Conservation (phyloP, 108 stramenopile genomes). For the Bacterosira constricta region DNA sequence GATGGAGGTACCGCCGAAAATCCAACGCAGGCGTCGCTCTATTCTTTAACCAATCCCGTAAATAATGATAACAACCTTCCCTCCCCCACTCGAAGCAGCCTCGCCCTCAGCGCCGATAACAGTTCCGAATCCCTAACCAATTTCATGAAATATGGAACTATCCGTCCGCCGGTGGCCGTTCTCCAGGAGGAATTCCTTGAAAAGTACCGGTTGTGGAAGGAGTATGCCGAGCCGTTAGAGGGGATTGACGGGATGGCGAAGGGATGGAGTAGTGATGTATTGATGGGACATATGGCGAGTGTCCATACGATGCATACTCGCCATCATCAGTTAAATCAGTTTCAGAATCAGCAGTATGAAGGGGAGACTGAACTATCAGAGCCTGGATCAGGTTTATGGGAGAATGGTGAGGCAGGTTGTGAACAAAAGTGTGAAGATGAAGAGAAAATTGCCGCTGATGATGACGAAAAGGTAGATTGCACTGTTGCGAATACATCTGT, state of each 20-base stretch:
- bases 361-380: too few relatives aligned
- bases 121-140: conserved; percentile 11
- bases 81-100: neutral
- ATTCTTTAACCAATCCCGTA: neutral
- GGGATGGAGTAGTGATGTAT: neutral
- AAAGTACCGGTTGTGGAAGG: conserved; percentile 41
- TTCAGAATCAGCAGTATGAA: too few relatives aligned
- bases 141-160: conserved; percentile 34
- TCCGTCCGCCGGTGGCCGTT: conserved; percentile 37
- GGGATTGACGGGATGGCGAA: conserved; percentile 5
- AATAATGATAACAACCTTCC: neutral
- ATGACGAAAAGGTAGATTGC: neutral
- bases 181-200: conserved; percentile 40
- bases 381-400: too few relatives aligned
- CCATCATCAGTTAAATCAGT: neutral
- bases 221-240: conserved; percentile 23
- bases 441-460: neutral
- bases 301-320: conserved; percentile 1
- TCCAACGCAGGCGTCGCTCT: neutral
- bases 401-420: neutral
- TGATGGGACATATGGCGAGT: conserved; percentile 3
- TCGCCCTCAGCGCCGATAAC: neutral
- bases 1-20: too few relatives aligned
- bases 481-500: neutral
- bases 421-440: conserved; percentile 1